phyloP scores from a whole-genome alignment of 345 rosid species.

The Corymbia maculata region DNA sequence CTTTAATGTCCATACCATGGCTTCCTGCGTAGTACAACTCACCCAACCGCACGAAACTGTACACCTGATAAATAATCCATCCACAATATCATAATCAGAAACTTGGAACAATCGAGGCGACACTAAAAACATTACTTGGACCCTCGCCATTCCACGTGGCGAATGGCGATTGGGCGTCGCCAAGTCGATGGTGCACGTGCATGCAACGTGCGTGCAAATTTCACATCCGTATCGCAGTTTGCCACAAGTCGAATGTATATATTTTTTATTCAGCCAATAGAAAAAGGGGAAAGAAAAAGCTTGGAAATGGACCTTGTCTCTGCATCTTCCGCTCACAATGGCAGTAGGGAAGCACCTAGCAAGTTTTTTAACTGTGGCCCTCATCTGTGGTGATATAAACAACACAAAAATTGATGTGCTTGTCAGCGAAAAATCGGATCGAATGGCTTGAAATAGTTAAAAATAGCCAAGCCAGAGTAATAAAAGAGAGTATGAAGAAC shows the following conservation, averaged over 20 bases:
- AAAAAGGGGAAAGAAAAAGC: background rate
- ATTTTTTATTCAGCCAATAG: background rate
- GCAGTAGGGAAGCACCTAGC: conserved; percentile 81
- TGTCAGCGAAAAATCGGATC: background rate
- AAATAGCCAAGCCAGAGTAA: background rate
- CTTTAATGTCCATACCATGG: conserved; percentile 99
- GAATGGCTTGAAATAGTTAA: background rate
- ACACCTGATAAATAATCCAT: conserved; percentile 33
- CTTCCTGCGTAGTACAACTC: conserved; percentile 98
- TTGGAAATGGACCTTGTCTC: conserved; percentile 67
- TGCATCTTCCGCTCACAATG: conserved; percentile 88
- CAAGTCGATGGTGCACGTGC: background rate
- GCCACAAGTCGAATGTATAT: background rate
- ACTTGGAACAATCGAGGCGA: background rate
- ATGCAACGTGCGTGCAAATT: background rate
- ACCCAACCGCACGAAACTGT: conserved; percentile 67
- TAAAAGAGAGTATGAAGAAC: conserved; percentile 6
- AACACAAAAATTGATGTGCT: background rate
- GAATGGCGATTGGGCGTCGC: background rate
- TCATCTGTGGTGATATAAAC: conserved; percentile 45
- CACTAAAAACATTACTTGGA: background rate
- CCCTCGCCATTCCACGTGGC: too few species aligned
- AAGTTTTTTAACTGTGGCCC: conserved; percentile 55
- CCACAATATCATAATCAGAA: background rate
- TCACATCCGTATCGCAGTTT: background rate